phyloP scores from a whole-genome alignment of 371 early-diverging fungal species.

The Sporodiniella umbellata region DNA sequence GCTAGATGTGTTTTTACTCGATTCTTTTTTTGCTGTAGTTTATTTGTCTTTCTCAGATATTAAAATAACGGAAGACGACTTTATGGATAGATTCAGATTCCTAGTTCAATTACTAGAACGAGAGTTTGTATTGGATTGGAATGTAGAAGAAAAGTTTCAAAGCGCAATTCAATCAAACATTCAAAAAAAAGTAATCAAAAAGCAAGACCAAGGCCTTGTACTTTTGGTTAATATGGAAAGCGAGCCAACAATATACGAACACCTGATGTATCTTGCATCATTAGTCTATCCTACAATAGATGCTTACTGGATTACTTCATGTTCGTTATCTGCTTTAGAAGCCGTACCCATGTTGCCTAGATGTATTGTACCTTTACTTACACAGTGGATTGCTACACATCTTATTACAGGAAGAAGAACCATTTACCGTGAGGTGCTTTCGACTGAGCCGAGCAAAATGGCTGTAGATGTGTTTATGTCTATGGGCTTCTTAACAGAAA shows the following conservation, averaged over 20 bases:
- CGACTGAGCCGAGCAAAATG: conserved; percentile 41
- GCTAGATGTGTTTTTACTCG: conserved; percentile 37
- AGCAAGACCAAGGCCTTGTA: conserved; percentile 11
- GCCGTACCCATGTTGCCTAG: conserved; percentile 47
- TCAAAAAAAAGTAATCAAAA: conserved; percentile 22
- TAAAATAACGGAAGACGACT: conserved; percentile 33
- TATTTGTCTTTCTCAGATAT: conserved; percentile 41
- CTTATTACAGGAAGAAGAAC: conserved; percentile 46
- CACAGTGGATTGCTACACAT: conserved; percentile 53
- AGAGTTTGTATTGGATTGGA: conserved; percentile 44
- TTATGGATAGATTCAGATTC: conserved; percentile 47
- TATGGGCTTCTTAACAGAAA: conserved; percentile 41
- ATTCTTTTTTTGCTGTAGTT: conserved; percentile 46
- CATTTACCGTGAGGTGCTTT: conserved; percentile 47
- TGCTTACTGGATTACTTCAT: conserved; percentile 51
- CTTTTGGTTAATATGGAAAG: conserved; percentile 34
- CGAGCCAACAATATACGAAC: conserved; percentile 36
- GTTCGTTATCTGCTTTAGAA: conserved; percentile 49
- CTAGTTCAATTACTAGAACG: conserved; percentile 42
- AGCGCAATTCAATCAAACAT: conserved; percentile 19
- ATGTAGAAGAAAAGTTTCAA: conserved; percentile 39
- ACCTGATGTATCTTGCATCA: conserved; percentile 40
- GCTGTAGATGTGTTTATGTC: conserved; percentile 46
- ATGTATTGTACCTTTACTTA: conserved; percentile 39
- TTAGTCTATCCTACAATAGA: conserved; percentile 50